Base-by-base conservation (phyloP, 208 protist species). In the Trypanosoma melophagium region DNA sequence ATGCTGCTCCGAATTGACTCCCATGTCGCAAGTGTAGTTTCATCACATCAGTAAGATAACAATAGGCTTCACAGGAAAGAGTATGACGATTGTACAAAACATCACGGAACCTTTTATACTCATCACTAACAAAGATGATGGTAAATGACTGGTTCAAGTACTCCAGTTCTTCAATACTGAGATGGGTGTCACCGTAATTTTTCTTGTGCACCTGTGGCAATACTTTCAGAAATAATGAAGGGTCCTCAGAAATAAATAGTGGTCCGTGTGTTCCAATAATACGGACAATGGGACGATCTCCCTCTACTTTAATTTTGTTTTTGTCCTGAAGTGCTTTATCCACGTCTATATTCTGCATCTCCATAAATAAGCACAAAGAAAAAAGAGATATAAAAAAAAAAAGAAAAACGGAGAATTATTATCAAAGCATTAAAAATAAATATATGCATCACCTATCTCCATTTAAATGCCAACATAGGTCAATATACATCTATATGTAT, bases 1-100 rank as follows among this genome's bases (percentile, higher is more conserved):
- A 92, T 21, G 73, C 77, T 1, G 86, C 83, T 0, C 86, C 86
- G 56, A 89, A 92, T 22, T 77, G 60, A 35, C 83, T 88, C 1
- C 83, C 82, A 59, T 92, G 86, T 7, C 81, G 86, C 8, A 92
- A 76, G 35, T 51, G 71, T 38, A 79, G 79, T 4, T 76, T 70
- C 58, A 69, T 69, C 16, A 52, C 35, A 16, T 54, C 54, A 14
- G 83, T 92, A 17, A 89, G 67, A 12, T 76, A 42, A n/a, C 44
- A 16, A 63, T 92, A 92, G 24, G 80, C 65, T 8, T 35, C 16
- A 69, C 86, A 92, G 5, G 83, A 74, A 7, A 68, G 13, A 12
- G 49, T 54, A 63, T 89, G 61, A 0, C 52, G 44, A 41, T 59
- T 35, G 1, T 42, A 54, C 42, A 86, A 60, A 22, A 14, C 42